Base-by-base conservation (phyloP, 2,329 filamentous ascomycete species). In the Cercospora sp. region DNA sequence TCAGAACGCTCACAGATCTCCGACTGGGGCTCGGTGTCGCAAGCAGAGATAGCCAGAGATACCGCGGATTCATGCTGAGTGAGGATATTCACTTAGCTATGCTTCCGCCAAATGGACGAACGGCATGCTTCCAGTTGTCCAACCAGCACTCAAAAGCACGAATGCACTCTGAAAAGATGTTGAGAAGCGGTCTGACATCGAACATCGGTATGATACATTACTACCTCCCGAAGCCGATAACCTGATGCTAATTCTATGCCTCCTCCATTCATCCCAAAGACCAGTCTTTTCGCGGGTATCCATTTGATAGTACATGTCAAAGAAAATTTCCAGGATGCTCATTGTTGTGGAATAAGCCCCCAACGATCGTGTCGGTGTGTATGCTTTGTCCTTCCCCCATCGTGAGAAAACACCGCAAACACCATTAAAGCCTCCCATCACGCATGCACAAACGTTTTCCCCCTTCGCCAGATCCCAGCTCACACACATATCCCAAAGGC, bases 401-500 rank as follows among this genome's bases (percentile, higher is more conserved):
- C 45, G 18, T 51, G 18, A 51, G 21, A 51, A 51, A n/a, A 51
- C 45, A 24, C 10, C 45, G 45, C 45, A 26, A 40, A 51, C 18
- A 51, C 45, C 10, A 51, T 51, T 30, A 58, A 37, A 28, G 3
- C 34, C 34, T 32, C 30, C 57, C 32, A 60, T 60, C 16, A 2
- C 55, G 28, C 55, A 40, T 16, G 37, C 37, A 16, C 24, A 12
- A 21, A 18, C 9, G 2, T 5, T 49, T 3, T 9, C 2, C 49
- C 24, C 58, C 24, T 26, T 43, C 59, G 10, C 37, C 59, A 21
- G 16, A 37, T n/a, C 4, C 16, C n/a, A 13, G 18, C 16, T 30
- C 18, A n/a, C 9, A 16, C 57, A 60, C 34, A 24, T 24, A 12
- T 24, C n/a, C 28, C 34, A n/a, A 43, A 67, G 63, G 65, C 65